Percentiles rank a stretch among this genome's conserved stretches.
Conservation (phyloP, 139 green algal genomes). For the Chlorella sp. region DNA sequence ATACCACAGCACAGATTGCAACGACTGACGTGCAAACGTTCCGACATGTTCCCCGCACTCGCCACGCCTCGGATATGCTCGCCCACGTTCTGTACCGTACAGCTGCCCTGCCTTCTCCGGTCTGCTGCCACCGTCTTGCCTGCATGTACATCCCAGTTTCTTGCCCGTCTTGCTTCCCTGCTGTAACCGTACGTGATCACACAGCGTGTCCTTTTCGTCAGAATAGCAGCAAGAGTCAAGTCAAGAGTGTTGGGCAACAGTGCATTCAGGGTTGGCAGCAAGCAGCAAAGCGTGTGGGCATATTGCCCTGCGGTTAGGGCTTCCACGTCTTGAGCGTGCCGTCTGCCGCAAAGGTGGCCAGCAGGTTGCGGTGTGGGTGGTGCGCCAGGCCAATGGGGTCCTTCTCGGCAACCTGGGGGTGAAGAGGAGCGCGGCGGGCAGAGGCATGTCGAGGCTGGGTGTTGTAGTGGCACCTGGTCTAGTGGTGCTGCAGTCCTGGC, state of each 20-base stretch:
- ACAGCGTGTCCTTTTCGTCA: too few relatives aligned
- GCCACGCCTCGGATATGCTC: too few relatives aligned
- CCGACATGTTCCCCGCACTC: too few relatives aligned
- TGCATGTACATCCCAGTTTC: too few relatives aligned
- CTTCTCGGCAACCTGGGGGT: slow-evolving; percentile 71
- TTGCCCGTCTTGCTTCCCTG: too few relatives aligned
- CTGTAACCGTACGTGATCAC: too few relatives aligned
- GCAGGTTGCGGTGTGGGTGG: slow-evolving; percentile 94
- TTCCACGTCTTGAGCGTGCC: slow-evolving; percentile 90
- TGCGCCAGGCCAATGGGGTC: slow-evolving; percentile 90
- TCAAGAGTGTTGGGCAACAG: neutral
- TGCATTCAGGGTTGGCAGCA: neutral
- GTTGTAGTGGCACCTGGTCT: neutral
- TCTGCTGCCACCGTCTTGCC: too few relatives aligned
- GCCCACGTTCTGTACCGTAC: too few relatives aligned
- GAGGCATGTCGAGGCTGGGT: neutral
- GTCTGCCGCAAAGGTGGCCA: slow-evolving; percentile 88
- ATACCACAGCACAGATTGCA: too few relatives aligned
- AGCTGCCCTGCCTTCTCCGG: too few relatives aligned
- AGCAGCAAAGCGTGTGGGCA: neutral
- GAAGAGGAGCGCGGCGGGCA: neutral
- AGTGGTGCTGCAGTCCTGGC: neutral
- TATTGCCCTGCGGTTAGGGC: slow-evolving; percentile 4
- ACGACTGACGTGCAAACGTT: too few relatives aligned
- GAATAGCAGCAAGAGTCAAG: neutral